A percentile compares a stretch with the other conserved stretches of the same genome.
Conservation (phyloP, 306 rosid genomes). For the Begonia masoniana region DNA sequence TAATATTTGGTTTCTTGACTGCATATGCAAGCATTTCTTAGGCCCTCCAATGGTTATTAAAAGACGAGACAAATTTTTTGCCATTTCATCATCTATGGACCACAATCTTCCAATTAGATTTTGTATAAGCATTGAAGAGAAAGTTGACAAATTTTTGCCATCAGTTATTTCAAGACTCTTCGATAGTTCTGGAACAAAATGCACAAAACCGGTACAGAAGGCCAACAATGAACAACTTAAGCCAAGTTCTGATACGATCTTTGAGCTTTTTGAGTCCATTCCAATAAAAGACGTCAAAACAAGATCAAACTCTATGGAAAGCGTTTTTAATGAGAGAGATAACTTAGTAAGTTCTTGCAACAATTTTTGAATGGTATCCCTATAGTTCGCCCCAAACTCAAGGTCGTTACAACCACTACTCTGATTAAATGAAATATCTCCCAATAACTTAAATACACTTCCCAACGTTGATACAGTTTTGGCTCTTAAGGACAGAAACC, state of each 20-base stretch:
- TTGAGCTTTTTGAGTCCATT: constrained; percentile 36
- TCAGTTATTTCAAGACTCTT: constrained; percentile 1
- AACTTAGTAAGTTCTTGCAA: constrained; percentile 20
- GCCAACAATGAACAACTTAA: constrained; percentile 47
- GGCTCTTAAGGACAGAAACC: constrained; percentile 49
- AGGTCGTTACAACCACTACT: constrained; percentile 5
- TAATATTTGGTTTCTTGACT: constrained; percentile 12
- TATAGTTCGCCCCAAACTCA: too few species aligned
- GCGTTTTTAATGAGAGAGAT: constrained; percentile 26
- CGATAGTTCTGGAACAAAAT: constrained; percentile 20
- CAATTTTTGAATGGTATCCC: constrained; percentile 9
- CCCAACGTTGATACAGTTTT: constrained; percentile 26
- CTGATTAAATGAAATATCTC: constrained; percentile 9
- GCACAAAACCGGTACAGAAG: constrained; percentile 30
- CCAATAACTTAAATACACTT: constrained; percentile 18
- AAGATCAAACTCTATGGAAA: constrained; percentile 39
- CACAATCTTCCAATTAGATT: constrained; percentile 27
- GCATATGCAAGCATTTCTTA: constrained; percentile 21
- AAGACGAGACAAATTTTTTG: constrained; percentile 25
- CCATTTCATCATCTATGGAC: constrained; percentile 28
- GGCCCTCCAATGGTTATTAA: constrained; percentile 15
- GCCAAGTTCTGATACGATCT: constrained; percentile 31
- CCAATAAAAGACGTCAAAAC: constrained; percentile 30
- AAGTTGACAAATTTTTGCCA: constrained; percentile 10
- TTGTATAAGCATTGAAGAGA: constrained; percentile 18